These are phyloP conservation scores for Casuarina glauca DNA, from an alignment of 306 rosid species.

Conservation along the genomic window DNA sequence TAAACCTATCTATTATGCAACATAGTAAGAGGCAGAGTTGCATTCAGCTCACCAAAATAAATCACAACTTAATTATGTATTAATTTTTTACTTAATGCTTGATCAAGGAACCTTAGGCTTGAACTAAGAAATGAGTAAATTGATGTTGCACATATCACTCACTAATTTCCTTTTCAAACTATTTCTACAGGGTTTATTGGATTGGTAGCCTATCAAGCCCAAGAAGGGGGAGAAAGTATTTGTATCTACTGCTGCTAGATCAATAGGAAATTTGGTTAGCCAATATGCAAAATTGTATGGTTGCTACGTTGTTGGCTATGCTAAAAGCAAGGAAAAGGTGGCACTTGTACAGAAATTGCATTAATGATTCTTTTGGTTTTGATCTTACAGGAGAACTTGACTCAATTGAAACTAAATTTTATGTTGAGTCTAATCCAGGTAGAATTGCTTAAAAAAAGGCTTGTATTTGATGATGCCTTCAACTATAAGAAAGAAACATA, in stretches of 20 bases:
- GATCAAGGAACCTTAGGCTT: too few species aligned
- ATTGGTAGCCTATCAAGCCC: constrained; percentile 60
- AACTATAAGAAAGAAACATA: constrained; percentile 71
- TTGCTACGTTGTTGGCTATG: constrained; percentile 82
- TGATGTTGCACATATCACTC: background rate
- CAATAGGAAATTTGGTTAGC: constrained; percentile 69
- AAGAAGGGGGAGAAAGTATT: constrained; percentile 70
- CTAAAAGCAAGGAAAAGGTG: constrained; percentile 70
- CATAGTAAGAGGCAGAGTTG: background rate
- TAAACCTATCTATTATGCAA: too few species aligned
- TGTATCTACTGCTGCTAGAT: constrained; percentile 73
- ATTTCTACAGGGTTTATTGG: constrained; percentile 55
- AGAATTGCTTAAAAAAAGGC: constrained; percentile 52
- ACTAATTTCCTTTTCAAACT: background rate
- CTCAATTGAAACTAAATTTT: background rate
- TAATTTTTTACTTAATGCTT: too few species aligned
- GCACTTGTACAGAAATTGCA: background rate
- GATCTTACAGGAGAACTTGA: background rate
- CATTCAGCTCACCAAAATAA: background rate
- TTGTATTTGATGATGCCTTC: constrained; percentile 81
- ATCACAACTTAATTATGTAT: too few species aligned
- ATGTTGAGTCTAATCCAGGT: constrained; percentile 38
- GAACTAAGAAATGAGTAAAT: background rate
- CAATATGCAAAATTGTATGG: constrained; percentile 70
- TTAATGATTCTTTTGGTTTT: background rate